These are phyloP conservation scores for Ascochyta viciae-villosae DNA, from an alignment of 2,329 filamentous ascomycete species.

Conservation along the genomic window DNA sequence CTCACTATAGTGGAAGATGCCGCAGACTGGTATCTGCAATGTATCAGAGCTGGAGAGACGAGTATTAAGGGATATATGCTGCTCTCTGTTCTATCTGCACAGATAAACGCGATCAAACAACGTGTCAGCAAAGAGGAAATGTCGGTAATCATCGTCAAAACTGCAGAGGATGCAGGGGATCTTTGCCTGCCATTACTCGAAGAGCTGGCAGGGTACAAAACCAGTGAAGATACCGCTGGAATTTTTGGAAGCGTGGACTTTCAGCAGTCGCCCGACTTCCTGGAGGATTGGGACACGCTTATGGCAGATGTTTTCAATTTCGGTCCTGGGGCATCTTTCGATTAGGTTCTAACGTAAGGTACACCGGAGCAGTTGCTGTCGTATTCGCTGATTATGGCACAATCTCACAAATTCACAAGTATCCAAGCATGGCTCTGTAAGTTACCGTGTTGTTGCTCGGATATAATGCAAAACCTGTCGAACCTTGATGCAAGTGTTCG, in stretches of 20 bases:
- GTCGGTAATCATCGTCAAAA: constrained; percentile 18
- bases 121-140: constrained; percentile 22
- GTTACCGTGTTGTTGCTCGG: too few relatives aligned
- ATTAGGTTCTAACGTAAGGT: background rate
- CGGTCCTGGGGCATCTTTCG: constrained; percentile 3
- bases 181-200: constrained; percentile 32
- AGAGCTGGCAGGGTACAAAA: constrained; percentile 16
- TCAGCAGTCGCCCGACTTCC: constrained; percentile 17
- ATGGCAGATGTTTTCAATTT: constrained; percentile 27
- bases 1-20: constrained; percentile 29
- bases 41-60: constrained; percentile 39
- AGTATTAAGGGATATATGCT: constrained; percentile 41
- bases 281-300: constrained; percentile 28
- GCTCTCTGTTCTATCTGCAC: constrained; percentile 24
- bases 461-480: too few relatives aligned
- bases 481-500: too few relatives aligned
- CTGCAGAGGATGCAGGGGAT: constrained; percentile 26
- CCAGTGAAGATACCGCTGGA: background rate
- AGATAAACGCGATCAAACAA: constrained; percentile 30
- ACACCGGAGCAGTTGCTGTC: background rate
- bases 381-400: too few relatives aligned
- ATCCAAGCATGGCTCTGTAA: too few relatives aligned
- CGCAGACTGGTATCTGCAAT: constrained; percentile 26
- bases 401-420: too few relatives aligned
- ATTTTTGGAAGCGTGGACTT: constrained; percentile 10